Percentiles rank a stretch among this genome's conserved stretches.
Evolutionary conservation across 306 rosid genomes (phyloP).

Genomic region (Oemleria cerasiformis): DNA sequence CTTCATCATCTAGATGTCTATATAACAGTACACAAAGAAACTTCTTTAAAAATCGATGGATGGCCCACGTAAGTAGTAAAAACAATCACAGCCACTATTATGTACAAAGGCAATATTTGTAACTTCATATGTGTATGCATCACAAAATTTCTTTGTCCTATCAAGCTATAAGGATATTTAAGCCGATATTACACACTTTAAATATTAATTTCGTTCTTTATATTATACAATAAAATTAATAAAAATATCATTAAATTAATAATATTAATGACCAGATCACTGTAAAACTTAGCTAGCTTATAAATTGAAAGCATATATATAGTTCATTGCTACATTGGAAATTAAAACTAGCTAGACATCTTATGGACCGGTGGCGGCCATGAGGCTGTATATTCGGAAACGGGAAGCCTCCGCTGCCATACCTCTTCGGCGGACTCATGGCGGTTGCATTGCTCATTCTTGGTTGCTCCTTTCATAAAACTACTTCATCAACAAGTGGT

Average conservation of each 20-base stretch:
- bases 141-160: no score
- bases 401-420: slow-evolving; percentile 66
- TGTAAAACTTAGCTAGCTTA: slow-evolving; percentile 2
- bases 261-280: background rate
- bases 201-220: no score
- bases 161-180: no score
- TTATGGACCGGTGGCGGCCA: slow-evolving; percentile 18
- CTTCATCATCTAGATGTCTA: no score
- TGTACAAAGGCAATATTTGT: no score
- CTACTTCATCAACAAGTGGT: background rate
- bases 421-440: slow-evolving; percentile 54
- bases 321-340: background rate
- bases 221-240: no score
- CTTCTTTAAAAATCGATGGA: no score
- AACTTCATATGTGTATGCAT: no score
- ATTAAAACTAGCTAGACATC: background rate
- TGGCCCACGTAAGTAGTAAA: slow-evolving; percentile 3
- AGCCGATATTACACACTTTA: no score
- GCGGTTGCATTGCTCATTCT: slow-evolving; percentile 46
- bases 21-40: no score
- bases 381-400: slow-evolving; percentile 29
- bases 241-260: no score
- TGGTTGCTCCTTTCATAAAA: slow-evolving; percentile 43
- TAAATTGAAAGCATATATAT: slow-evolving; percentile 2
- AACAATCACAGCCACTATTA: background rate